A percentile compares a stretch with the other conserved stretches of the same genome.
Evolutionary conservation across 1,284 basidiomycete species (phyloP).

Genomic region (Veloboletus limbatus): DNA sequence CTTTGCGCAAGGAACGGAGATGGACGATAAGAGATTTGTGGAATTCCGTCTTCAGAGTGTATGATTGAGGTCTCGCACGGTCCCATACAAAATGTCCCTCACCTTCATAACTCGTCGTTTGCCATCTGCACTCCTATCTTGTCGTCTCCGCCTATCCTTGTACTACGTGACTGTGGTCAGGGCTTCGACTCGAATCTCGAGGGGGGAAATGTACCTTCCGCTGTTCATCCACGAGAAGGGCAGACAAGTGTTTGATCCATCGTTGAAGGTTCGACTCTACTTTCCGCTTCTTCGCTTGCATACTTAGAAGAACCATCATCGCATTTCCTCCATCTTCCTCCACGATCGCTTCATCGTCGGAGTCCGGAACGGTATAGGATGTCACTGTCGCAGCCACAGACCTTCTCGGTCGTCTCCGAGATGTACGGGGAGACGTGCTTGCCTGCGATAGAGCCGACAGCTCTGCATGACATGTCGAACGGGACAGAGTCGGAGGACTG

Average conservation of each 20-base stretch:
- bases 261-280: slow-evolving; percentile 55
- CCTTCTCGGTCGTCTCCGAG: slow-evolving; percentile 57
- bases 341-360: slow-evolving; percentile 63
- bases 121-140: slow-evolving; percentile 44
- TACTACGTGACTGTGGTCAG: slow-evolving; percentile 41
- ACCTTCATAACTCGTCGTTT: slow-evolving; percentile 60
- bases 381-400: slow-evolving; percentile 47
- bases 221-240: slow-evolving; percentile 59
- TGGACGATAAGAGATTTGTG: slow-evolving; percentile 53
- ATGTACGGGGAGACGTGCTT: slow-evolving; percentile 23
- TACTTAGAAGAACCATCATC: slow-evolving; percentile 33
- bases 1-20: slow-evolving; percentile 57
- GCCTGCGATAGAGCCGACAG: slow-evolving; percentile 8
- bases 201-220: slow-evolving; percentile 48
- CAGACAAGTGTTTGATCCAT: slow-evolving; percentile 63
- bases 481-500: slow-evolving; percentile 26
- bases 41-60: slow-evolving; percentile 57
- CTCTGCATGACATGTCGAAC: slow-evolving; percentile 16
- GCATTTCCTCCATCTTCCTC: slow-evolving; percentile 39
- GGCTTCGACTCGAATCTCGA: neutral
- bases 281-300: slow-evolving; percentile 37
- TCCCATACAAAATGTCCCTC: slow-evolving; percentile 13
- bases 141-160: slow-evolving; percentile 57
- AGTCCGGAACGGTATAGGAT: slow-evolving; percentile 66
- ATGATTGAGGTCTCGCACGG: slow-evolving; percentile 1